These are phyloP conservation scores for Sporothrix protearum DNA, from an alignment of 2,329 filamentous ascomycete species.

Conservation along the genomic window DNA sequence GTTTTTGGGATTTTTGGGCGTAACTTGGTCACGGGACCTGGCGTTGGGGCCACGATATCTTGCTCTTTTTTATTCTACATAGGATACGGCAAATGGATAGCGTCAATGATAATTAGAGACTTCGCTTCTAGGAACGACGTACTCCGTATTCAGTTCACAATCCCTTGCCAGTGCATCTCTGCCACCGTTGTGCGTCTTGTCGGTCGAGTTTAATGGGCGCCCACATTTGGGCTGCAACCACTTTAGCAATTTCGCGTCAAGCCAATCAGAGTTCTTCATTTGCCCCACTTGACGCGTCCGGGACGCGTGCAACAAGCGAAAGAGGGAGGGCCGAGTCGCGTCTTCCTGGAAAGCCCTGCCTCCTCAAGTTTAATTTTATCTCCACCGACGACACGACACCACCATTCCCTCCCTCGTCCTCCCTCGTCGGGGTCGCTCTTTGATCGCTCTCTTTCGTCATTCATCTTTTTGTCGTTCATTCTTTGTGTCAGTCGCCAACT, in stretches of 20 bases:
- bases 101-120: slow-evolving; percentile 1
- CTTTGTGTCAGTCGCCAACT: not conserved
- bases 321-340: slow-evolving; percentile 21
- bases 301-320: slow-evolving; percentile 26
- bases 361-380: not conserved
- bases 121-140: not conserved
- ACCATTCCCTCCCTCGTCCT: slow-evolving; percentile 2
- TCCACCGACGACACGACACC: slow-evolving; percentile 7
- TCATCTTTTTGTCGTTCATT: not conserved
- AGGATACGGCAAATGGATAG: slow-evolving; percentile 5
- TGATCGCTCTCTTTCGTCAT: slow-evolving; percentile 7
- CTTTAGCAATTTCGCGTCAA: slow-evolving; percentile 27
- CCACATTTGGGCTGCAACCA: slow-evolving; percentile 27
- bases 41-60: slow-evolving; percentile 14
- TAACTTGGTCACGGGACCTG: not conserved
- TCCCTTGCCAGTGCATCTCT: not conserved
- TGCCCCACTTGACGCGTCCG: slow-evolving; percentile 26
- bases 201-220: slow-evolving; percentile 10
- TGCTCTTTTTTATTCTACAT: not conserved
- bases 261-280: slow-evolving; percentile 19
- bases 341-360: slow-evolving; percentile 1
- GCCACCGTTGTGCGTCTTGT: not conserved
- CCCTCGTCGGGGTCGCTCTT: not conserved
- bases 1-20: not conserved
- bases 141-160: too few relatives aligned